Base-by-base conservation (phyloP, 2,329 filamentous ascomycete species). In the Lachnellula hyalina region DNA sequence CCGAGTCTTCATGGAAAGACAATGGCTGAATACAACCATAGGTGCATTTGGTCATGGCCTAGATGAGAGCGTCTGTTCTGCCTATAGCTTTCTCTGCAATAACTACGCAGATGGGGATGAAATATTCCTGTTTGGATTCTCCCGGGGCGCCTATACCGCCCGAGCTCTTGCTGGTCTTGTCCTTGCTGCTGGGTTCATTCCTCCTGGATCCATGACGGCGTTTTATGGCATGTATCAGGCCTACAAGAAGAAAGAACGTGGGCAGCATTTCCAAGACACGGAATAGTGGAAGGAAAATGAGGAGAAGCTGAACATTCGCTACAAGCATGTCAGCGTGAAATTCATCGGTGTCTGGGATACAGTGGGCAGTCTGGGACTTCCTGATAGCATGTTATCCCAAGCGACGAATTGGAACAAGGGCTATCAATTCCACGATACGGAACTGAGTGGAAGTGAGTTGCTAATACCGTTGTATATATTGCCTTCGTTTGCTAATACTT, bases 271-370 rank as follows among this genome's bases (percentile, higher is more conserved):
- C 17, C 36, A 40, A 17, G n/a, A 40, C 15, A 40, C 36, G 6
- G 36, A 40, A 17, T 40, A 15, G 36, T 40, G 36, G 36, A 40
- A 15, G 36, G n/a, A 40, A 17, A 40, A 40, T 7, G 36, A 15
- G 8, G 36, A n/a, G 15, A 17, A 15, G 14, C 17, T 40, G 36
- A 17, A 40, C 36, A 40, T 40, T 7, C 36, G 36, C 17, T 40
- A 17, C 15, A 40, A 40, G n/a, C 36, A 40, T 17, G 36, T 40
- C 36, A 40, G n/a, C 17, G 36, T 40, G 15, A 40, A 72, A 54
- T 74, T 73, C 1, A 65, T 77, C 36, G 74, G 68, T 6, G 74
- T 76, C 14, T 77, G 72, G 72, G 75, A 77, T 57, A 77, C 75
- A 0, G 75, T 77, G 12, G 75, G 75, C 14, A 52, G 21, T 47